These are phyloP conservation scores for Xylariales sp. DNA, from an alignment of 2,329 filamentous ascomycete species.

Conservation along the genomic window DNA sequence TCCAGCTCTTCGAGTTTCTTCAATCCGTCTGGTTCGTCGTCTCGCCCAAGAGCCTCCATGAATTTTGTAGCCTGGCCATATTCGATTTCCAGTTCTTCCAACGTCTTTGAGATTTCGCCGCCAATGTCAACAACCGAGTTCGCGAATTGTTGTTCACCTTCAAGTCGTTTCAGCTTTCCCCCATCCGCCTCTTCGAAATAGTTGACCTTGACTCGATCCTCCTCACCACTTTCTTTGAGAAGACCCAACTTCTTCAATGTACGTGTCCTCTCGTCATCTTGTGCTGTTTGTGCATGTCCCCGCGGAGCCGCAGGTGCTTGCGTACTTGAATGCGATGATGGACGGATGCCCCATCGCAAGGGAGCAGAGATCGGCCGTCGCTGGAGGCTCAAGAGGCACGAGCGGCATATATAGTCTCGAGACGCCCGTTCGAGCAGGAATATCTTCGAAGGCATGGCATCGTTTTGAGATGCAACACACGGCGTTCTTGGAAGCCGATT, in stretches of 20 bases:
- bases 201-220: constrained; percentile 26
- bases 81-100: constrained; percentile 32
- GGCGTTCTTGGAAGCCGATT: constrained; percentile 5
- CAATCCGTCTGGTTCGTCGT: constrained; percentile 22
- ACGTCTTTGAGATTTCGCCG: constrained; percentile 28
- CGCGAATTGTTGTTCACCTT: constrained; percentile 34
- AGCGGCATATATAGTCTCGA: constrained; percentile 24
- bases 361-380: constrained; percentile 11
- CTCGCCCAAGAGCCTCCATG: constrained; percentile 19
- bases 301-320: constrained; percentile 14
- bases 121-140: constrained; percentile 31
- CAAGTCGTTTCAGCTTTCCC: constrained; percentile 32
- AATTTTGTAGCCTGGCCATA: constrained; percentile 22
- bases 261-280: constrained; percentile 23
- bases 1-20: constrained; percentile 24
- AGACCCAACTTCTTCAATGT: constrained; percentile 22
- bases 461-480: background rate
- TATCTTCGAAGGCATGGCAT: constrained; percentile 20
- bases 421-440: constrained; percentile 17
- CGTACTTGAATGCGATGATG: constrained; percentile 11
- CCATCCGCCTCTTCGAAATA: constrained; percentile 44
- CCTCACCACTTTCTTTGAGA: constrained; percentile 11
- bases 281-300: constrained; percentile 1
- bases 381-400: constrained; percentile 20
- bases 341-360: constrained; percentile 16